phyloP scores from a whole-genome alignment of 1,139 yeast genomes.

The Fermentozyma sake region DNA sequence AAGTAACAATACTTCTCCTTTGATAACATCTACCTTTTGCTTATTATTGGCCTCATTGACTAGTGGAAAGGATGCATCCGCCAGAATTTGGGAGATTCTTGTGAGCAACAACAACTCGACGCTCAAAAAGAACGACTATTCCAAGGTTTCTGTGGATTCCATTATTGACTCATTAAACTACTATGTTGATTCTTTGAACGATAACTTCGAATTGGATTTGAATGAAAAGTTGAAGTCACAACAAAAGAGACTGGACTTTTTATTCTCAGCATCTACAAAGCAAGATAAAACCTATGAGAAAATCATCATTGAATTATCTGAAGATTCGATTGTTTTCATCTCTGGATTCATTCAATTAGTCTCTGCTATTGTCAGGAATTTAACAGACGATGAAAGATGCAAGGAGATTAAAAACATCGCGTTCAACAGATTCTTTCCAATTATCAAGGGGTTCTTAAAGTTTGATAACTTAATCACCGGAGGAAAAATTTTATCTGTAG shows the following conservation, averaged over 20 bases:
- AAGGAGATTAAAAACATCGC: slow-evolving; percentile 26
- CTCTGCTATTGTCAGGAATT: slow-evolving; percentile 31
- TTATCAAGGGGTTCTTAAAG: slow-evolving; percentile 33
- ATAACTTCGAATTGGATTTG: slow-evolving; percentile 35
- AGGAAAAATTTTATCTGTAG: slow-evolving; percentile 13
- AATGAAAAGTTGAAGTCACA: slow-evolving; percentile 25
- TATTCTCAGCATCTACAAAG: slow-evolving; percentile 22
- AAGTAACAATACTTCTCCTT: slow-evolving; percentile 69
- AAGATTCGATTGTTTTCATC: slow-evolving; percentile 73
- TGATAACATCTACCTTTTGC: slow-evolving; percentile 80
- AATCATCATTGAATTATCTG: slow-evolving; percentile 57
- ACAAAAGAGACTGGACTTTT: slow-evolving; percentile 35
- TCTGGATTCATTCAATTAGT: slow-evolving; percentile 60
- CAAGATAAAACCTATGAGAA: slow-evolving; percentile 15
- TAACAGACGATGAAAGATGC: slow-evolving; percentile 23
- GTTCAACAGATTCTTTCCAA: slow-evolving; percentile 33
- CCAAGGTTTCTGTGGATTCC: slow-evolving; percentile 54
- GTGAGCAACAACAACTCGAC: slow-evolving; percentile 23
- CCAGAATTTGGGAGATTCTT: slow-evolving; percentile 39
- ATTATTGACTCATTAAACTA: slow-evolving; percentile 55
- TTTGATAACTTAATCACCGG: slow-evolving; percentile 37
- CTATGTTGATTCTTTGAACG: slow-evolving; percentile 50
- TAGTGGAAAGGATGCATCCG: slow-evolving; percentile 51
- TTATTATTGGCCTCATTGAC: slow-evolving; percentile 74
- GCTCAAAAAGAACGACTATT: slow-evolving; percentile 36